Evolutionary conservation across 192 early-diverging fungal species (phyloP).

Genomic region (Spinellus fusiger): DNA sequence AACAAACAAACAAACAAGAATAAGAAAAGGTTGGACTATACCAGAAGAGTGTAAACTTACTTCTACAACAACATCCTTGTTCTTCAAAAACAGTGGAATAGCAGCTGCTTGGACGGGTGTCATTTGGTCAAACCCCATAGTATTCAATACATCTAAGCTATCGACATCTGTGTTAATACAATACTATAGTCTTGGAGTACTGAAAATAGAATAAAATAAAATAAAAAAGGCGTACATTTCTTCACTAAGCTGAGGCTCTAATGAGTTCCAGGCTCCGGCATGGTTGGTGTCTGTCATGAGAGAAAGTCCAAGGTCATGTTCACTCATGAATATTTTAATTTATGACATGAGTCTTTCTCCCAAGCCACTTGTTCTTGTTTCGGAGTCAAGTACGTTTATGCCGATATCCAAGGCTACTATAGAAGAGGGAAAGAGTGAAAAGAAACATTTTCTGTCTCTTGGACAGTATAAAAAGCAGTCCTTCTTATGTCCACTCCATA

Average conservation of each 20-base stretch:
- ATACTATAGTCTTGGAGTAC: not conserved
- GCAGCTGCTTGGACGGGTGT: conserved; percentile 91
- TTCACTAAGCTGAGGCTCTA: conserved; percentile 14
- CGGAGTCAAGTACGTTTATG: too few species aligned
- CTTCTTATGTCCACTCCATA: too few species aligned
- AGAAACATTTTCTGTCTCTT: too few species aligned
- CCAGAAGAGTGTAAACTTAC: conserved; percentile 23
- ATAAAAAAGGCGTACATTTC: conserved; percentile 22
- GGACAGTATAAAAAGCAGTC: too few species aligned
- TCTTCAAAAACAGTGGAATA: conserved; percentile 86
- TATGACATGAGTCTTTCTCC: too few species aligned
- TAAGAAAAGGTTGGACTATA: not conserved
- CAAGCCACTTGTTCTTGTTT: too few species aligned
- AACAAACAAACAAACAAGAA: not conserved
- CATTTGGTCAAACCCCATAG: conserved; percentile 78
- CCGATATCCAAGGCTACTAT: too few species aligned
- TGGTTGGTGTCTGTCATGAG: too few species aligned
- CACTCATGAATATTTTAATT: too few species aligned
- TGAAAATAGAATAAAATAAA: too few species aligned
- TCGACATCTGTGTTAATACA: not conserved
- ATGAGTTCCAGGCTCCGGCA: conserved; percentile 25
- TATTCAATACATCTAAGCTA: conserved; percentile 50
- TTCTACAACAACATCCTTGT: conserved; percentile 96
- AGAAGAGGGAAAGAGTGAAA: too few species aligned
- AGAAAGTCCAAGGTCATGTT: too few species aligned